Evolutionary conservation across 805 yeast genomes (phyloP).

Genomic region (Tetrapisispora nanseiensis): DNA sequence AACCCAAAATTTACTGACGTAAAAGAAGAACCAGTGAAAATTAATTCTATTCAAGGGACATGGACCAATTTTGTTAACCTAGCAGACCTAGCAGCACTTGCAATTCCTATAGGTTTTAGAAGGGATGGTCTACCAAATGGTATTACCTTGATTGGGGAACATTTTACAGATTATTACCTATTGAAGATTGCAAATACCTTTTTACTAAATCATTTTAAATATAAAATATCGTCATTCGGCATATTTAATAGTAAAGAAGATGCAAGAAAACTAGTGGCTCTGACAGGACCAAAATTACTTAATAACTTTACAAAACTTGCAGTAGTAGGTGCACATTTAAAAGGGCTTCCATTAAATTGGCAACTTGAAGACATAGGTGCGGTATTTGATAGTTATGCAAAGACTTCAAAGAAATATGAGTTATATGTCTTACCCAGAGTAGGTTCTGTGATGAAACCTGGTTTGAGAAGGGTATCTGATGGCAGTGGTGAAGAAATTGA

Average conservation of each 20-base stretch:
- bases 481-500: conserved; percentile 50
- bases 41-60: conserved; percentile 92
- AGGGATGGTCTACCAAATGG: conserved; percentile 86
- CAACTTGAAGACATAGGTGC: conserved; percentile 83
- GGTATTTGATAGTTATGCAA: conserved; percentile 50
- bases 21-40: conserved; percentile 62
- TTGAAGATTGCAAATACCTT: conserved; percentile 72
- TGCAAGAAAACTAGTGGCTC: conserved; percentile 8
- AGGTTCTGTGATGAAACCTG: conserved; percentile 86
- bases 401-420: conserved; percentile 61
- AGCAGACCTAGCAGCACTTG: conserved; percentile 86
- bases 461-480: conserved; percentile 56
- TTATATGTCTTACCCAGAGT: conserved; percentile 72
- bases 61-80: conserved; percentile 95
- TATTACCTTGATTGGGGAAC: conserved; percentile 70
- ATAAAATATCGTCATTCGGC: background rate
- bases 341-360: conserved; percentile 88
- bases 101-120: conserved; percentile 86
- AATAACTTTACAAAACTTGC: conserved; percentile 53
- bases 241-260: conserved; percentile 4
- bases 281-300: conserved; percentile 19
- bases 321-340: conserved; percentile 92
- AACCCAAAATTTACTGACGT: conserved; percentile 75
- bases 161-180: conserved; percentile 82
- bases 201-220: conserved; percentile 24